phyloP scores from a whole-genome alignment of 2,329 filamentous ascomycete species.

The Fusarium papillatum region DNA sequence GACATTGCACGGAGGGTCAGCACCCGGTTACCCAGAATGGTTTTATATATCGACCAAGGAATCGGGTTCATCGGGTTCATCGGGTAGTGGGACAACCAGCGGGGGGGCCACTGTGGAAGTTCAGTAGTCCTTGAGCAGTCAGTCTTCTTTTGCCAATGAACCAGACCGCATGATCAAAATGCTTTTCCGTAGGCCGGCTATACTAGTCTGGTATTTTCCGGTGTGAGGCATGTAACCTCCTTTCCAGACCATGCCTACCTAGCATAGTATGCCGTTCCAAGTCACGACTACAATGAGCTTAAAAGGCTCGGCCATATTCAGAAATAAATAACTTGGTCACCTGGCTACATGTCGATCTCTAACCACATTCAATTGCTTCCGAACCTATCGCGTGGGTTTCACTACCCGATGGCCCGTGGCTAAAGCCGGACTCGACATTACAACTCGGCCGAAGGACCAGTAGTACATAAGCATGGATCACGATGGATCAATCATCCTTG shows the following conservation, averaged over 20 bases:
- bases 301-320: neutral
- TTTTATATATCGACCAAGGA: neutral
- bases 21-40: neutral
- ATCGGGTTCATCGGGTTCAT: neutral
- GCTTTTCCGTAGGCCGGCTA: neutral
- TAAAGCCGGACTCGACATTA: neutral
- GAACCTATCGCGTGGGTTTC: neutral
- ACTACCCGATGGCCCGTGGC: neutral
- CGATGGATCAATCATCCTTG: neutral
- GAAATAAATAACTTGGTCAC: neutral
- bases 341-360: neutral
- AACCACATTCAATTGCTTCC: neutral
- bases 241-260: neutral
- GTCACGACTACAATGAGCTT: neutral
- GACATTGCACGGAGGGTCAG: neutral
- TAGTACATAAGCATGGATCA: neutral
- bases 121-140: neutral
- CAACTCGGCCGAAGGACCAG: neutral
- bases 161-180: neutral
- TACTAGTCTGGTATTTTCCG: neutral
- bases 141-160: too few relatives aligned
- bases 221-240: neutral
- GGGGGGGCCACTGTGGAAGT: neutral
- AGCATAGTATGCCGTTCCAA: neutral
- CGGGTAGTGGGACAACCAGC: neutral